Evolutionary conservation across 2,329 filamentous ascomycete genomes (phyloP).

Genomic region (Zasmidium cellare): DNA sequence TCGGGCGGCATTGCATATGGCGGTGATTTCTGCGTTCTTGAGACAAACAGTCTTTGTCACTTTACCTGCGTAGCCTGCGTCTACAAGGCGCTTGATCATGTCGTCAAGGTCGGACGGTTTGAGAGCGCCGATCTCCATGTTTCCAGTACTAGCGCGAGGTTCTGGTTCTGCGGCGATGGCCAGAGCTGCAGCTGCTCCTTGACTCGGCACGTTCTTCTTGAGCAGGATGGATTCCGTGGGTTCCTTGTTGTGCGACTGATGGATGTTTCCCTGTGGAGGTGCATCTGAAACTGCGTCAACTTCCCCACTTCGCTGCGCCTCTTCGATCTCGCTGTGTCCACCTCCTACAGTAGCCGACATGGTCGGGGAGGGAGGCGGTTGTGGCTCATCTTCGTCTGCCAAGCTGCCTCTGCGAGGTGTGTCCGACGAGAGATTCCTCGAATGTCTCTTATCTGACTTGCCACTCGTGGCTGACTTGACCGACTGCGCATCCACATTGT

Average conservation of each 20-base stretch:
- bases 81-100: constrained; percentile 90
- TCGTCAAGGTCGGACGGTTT: constrained; percentile 95
- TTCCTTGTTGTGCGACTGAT: constrained; percentile 58
- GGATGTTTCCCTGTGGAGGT: constrained; percentile 67
- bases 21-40: constrained; percentile 95
- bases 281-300: constrained; percentile 93
- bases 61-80: constrained; percentile 94
- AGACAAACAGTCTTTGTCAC: constrained; percentile 96
- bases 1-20: constrained; percentile 84
- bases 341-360: constrained; percentile 72
- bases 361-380: constrained; percentile 79
- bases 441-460: constrained; percentile 33
- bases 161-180: constrained; percentile 21
- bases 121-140: constrained; percentile 83
- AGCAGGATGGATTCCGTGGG: constrained; percentile 89
- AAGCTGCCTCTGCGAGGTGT: constrained; percentile 39
- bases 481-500: constrained; percentile 74
- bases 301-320: constrained; percentile 82
- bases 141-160: constrained; percentile 48
- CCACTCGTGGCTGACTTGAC: constrained; percentile 68
- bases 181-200: constrained; percentile 31
- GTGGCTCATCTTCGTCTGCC: constrained; percentile 34
- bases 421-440: constrained; percentile 22
- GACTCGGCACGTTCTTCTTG: constrained; percentile 52
- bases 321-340: constrained; percentile 74